Evolutionary conservation across 306 rosid genomes (phyloP).

Genomic region (Pueraria montana): DNA sequence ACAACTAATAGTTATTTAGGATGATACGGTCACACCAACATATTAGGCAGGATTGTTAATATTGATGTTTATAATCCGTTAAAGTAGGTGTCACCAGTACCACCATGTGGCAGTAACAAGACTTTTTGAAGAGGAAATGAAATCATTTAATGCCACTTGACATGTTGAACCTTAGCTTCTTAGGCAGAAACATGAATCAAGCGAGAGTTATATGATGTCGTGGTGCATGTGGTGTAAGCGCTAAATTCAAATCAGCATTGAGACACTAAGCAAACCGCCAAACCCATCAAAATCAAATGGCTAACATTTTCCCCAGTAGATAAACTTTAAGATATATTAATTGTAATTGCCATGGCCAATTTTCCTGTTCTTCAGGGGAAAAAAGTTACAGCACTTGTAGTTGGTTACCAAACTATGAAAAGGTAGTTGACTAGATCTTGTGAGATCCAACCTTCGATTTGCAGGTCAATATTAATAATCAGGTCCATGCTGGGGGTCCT

Average conservation of each 20-base stretch:
- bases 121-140: not conserved
- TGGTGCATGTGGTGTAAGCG: not conserved
- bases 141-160: not conserved
- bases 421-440: constrained; percentile 47
- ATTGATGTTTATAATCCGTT: not conserved
- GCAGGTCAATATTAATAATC: constrained; percentile 7
- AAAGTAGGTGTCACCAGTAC: not conserved
- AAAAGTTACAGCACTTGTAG: constrained; percentile 29
- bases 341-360: constrained; percentile 9
- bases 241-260: constrained; percentile 19
- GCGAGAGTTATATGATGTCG: not conserved
- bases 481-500: constrained; percentile 37
- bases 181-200: not conserved
- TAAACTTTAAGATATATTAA: constrained; percentile 25
- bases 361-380: constrained; percentile 16
- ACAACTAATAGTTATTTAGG: not conserved
- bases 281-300: constrained; percentile 39
- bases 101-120: not conserved
- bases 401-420: constrained; percentile 47
- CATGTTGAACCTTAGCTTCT: not conserved
- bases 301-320: not conserved
- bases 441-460: constrained; percentile 29
- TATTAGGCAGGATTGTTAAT: not conserved
- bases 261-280: constrained; percentile 29
- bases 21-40: not conserved